These are phyloP conservation scores for Pythium plurisporium DNA, from an alignment of 352 stramenopile species.

Conservation along the genomic window DNA sequence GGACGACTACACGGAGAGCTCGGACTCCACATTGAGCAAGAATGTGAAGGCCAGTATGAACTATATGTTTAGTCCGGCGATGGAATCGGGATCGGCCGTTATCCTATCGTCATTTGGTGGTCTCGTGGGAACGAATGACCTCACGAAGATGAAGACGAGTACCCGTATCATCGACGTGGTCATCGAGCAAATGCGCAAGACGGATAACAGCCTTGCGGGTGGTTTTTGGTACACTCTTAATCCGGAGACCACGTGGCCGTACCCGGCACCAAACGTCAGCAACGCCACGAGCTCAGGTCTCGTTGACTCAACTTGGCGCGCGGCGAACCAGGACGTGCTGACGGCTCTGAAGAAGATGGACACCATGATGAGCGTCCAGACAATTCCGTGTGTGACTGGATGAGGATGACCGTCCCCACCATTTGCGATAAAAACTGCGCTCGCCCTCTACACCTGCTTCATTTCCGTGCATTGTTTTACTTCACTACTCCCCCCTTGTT, in stretches of 20 bases:
- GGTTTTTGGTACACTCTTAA: constrained; percentile 84
- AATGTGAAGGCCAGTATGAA: constrained; percentile 78
- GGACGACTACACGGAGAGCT: constrained; percentile 54
- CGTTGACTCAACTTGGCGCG: constrained; percentile 69
- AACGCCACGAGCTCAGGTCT: constrained; percentile 54
- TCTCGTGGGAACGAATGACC: constrained; percentile 52
- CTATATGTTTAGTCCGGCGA: constrained; percentile 69
- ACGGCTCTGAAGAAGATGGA: constrained; percentile 58
- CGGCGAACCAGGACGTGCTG: constrained; percentile 65
- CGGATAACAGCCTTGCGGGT: constrained; percentile 48
- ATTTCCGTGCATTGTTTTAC: too few relatives aligned
- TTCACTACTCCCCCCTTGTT: too few relatives aligned
- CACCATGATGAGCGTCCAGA: constrained; percentile 61
- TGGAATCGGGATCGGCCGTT: constrained; percentile 56
- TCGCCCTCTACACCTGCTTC: too few relatives aligned
- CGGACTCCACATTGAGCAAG: constrained; percentile 42
- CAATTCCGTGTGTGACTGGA: constrained; percentile 48
- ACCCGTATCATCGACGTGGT: constrained; percentile 62
- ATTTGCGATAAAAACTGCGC: too few relatives aligned
- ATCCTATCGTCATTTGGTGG: constrained; percentile 81
- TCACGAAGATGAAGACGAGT: constrained; percentile 56
- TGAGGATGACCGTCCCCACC: too few relatives aligned
- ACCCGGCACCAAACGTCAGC: constrained; percentile 55
- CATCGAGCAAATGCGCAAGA: constrained; percentile 56
- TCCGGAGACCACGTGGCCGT: constrained; percentile 70